A percentile compares a stretch with the other conserved stretches of the same genome.
Conservation (phyloP, 129 eudicot genomes). For the Ambrosia artemisiifolia region DNA sequence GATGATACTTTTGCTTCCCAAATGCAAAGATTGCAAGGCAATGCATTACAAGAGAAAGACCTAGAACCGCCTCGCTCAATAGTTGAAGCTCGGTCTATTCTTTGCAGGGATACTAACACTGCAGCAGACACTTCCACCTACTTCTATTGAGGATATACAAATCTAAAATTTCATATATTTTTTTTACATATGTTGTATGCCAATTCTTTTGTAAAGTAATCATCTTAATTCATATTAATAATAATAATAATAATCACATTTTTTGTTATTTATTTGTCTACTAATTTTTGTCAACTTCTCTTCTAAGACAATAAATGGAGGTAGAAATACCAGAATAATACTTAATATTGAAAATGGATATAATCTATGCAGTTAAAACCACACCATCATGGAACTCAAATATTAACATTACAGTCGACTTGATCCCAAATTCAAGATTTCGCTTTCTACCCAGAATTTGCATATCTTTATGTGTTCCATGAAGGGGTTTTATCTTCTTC, state of each 20-base stretch:
- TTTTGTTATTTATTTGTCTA: background rate
- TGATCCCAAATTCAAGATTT: background rate
- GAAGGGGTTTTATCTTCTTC: too few relatives aligned
- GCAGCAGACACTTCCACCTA: constrained; percentile 62
- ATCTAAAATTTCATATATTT: background rate
- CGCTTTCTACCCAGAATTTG: background rate
- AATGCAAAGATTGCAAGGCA: constrained; percentile 92
- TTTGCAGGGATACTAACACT: constrained; percentile 66
- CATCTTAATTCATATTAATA: constrained; percentile 7
- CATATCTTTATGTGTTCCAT: background rate
- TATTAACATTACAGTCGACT: constrained; percentile 1
- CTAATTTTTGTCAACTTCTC: background rate
- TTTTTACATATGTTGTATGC: constrained; percentile 13
- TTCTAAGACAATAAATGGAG: background rate
- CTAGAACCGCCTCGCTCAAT: constrained; percentile 80
- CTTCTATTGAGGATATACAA: constrained; percentile 24
- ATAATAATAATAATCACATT: background rate
- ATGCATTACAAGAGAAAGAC: constrained; percentile 79
- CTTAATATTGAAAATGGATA: background rate
- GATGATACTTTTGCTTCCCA: constrained; percentile 95
- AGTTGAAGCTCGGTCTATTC: constrained; percentile 83
- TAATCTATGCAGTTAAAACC: constrained; percentile 6
- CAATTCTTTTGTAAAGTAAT: constrained; percentile 32
- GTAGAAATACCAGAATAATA: background rate
- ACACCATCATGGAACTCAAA: constrained; percentile 2